Evolutionary conservation across 257 asterid species (phyloP), one percentile per base, ranked within the genome.

Genomic region (Eustoma russellianum): DNA sequence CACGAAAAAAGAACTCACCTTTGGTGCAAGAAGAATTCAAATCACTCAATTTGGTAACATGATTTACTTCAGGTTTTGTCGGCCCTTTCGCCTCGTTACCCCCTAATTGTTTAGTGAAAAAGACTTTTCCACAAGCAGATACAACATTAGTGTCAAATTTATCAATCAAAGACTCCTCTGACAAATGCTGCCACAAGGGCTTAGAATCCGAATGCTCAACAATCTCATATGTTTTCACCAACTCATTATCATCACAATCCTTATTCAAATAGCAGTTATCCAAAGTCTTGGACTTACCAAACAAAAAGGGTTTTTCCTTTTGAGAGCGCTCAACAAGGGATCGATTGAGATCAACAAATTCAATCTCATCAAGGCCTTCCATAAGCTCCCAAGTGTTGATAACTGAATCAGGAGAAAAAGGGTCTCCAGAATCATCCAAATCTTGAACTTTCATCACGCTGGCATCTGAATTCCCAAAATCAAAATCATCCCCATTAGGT

Each of bases 361-460:
- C 93, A n/a, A 71, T 75, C 46, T 89, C 94, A 53, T 80, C 89
- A 34, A 88, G 88, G 30, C 85, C 97, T 63, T 83, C 94, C 97
- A 85, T 85, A 74, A 88, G 95, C 82, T 85, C 97, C 92, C 94
- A 83, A 10, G 97, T 89, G 68, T 89, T 89, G 84, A 89, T 81
- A 47, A 86, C 89, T 0, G 92, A 79, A 63, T 83, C 92, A 3
- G 93, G 95, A 15, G 97, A 89, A 57, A 70, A 53, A 62, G 87
- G 92, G 59, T 77, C 89, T 34, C 65, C 70, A 0, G 85, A 52
- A 57, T 52, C 52, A 6, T 51, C 64, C 38, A 69, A 63, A 65
- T 57, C 69, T 13, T 68, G 78, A 40, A 35, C 13, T 46, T 64
- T 69, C 16, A 59, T 54, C 66, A 60, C 41, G 56, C 56, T 75